Conservation (phyloP, 169 alveolate genomes). For the Ichthyophthirius multifiliis region DNA sequence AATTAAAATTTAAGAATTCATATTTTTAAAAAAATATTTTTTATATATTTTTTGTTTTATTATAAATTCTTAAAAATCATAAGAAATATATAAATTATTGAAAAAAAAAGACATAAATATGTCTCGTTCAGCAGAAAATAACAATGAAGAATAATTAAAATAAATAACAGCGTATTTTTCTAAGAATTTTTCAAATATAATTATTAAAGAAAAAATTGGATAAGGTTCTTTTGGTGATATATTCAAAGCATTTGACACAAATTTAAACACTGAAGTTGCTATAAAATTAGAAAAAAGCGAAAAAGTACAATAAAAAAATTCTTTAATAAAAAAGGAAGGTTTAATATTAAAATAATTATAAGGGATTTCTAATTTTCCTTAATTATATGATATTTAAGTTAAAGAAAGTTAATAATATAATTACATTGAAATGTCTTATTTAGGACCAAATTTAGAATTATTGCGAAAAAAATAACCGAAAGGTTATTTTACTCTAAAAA, state of each 20-base stretch:
- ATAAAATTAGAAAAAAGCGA: conserved; percentile 2
- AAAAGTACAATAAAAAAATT: not conserved
- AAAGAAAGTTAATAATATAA: not conserved
- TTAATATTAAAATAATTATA: not conserved
- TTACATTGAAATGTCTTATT: not conserved
- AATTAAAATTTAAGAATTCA: no score
- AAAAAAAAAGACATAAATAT: no score
- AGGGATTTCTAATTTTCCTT: not conserved
- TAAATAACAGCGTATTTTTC: no score
- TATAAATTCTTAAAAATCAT: no score
- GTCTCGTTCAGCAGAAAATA: no score
- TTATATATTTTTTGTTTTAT: no score
- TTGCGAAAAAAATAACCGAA: not conserved
- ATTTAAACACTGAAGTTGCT: not conserved
- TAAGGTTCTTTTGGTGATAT: conserved; percentile 11
- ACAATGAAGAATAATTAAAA: no score
- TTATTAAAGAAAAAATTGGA: not conserved
- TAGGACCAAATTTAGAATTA: not conserved
- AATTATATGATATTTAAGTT: not conserved
- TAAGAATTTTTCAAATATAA: not conserved
- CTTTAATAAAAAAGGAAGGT: not conserved
- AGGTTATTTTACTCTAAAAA: conserved; percentile 11
- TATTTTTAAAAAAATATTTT: no score
- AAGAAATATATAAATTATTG: no score
- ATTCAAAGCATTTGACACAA: not conserved